These are phyloP conservation scores for Botrytis squamosa DNA, from an alignment of 2,329 filamentous ascomycete genomes.

Conservation along the genomic window DNA sequence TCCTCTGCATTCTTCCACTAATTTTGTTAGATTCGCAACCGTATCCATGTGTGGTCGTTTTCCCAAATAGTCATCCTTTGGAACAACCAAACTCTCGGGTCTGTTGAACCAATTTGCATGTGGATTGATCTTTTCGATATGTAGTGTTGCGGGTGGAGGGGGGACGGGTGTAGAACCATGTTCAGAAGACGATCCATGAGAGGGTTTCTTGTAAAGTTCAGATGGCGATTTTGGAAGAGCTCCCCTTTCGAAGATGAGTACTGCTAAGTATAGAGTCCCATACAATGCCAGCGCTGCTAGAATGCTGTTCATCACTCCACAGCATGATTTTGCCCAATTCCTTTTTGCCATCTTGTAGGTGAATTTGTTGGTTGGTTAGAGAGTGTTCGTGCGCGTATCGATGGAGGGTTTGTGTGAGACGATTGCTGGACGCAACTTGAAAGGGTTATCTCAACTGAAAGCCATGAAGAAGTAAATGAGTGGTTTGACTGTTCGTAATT, in stretches of 20 bases:
- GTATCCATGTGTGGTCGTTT: constrained; percentile 52
- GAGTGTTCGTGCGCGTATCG: not conserved
- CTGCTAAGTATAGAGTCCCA: constrained; percentile 33
- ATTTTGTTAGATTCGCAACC: constrained; percentile 50
- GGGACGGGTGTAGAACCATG: constrained; percentile 21
- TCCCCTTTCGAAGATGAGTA: constrained; percentile 33
- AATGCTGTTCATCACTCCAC: constrained; percentile 36
- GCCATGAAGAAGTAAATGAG: constrained; percentile 11
- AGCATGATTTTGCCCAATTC: constrained; percentile 29
- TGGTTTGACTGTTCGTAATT: constrained; percentile 18
- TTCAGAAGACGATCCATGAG: constrained; percentile 26
- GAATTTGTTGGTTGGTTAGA: not conserved
- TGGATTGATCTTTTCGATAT: constrained; percentile 48
- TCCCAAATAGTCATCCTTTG: constrained; percentile 53
- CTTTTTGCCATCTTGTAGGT: constrained; percentile 34
- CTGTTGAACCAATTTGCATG: constrained; percentile 55
- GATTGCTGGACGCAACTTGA: constrained; percentile 6
- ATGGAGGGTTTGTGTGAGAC: not conserved
- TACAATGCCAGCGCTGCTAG: constrained; percentile 35
- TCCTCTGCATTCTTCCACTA: constrained; percentile 54
- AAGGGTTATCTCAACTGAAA: not conserved
- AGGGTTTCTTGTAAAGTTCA: constrained; percentile 33
- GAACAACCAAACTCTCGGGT: constrained; percentile 49
- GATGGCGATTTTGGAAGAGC: constrained; percentile 33
- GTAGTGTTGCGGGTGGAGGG: constrained; percentile 29